phyloP scores from a whole-genome alignment of 202 grass and related monocot genomes.

The Musa balbisiana region DNA sequence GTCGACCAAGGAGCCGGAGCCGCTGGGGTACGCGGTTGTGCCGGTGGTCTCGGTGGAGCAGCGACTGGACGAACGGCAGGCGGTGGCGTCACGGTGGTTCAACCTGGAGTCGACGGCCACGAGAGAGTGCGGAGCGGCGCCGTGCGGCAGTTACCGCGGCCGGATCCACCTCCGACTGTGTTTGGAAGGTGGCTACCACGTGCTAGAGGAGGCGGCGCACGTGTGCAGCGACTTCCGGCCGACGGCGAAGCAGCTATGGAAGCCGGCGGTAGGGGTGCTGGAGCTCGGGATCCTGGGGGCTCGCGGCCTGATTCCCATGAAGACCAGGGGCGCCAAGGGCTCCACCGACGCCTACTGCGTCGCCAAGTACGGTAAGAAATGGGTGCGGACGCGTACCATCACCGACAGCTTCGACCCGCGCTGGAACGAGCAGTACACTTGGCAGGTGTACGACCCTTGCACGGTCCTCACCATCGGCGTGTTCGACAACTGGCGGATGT shows the following conservation, averaged over 20 bases:
- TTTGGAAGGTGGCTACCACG: constrained; percentile 81
- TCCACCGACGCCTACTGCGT: constrained; percentile 94
- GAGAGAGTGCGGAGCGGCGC: not conserved
- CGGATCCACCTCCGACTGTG: constrained; percentile 71
- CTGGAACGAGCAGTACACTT: constrained; percentile 99
- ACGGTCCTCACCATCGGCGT: constrained; percentile 79
- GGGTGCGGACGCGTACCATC: constrained; percentile 83
- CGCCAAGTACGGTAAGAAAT: constrained; percentile 97
- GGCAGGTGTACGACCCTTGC: constrained; percentile 96
- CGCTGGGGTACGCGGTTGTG: constrained; percentile 50
- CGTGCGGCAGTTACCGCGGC: constrained; percentile 42
- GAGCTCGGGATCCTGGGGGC: constrained; percentile 79
- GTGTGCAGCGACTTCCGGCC: constrained; percentile 93
- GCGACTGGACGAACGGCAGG: constrained; percentile 71
- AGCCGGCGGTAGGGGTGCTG: constrained; percentile 69
- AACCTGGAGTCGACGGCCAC: constrained; percentile 32
- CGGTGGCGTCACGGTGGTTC: constrained; percentile 61
- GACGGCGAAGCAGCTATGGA: constrained; percentile 94
- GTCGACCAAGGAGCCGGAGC: constrained; percentile 57
- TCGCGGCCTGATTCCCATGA: constrained; percentile 37
- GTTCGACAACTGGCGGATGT: constrained; percentile 99
- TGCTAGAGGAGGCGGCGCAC: constrained; percentile 94
- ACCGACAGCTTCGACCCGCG: constrained; percentile 68
- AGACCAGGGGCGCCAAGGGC: constrained; percentile 37
- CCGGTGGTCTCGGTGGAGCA: constrained; percentile 56